These are phyloP conservation scores for Thalassiosira exigua DNA, from an alignment of 352 stramenopile genomes.

Conservation along the genomic window DNA sequence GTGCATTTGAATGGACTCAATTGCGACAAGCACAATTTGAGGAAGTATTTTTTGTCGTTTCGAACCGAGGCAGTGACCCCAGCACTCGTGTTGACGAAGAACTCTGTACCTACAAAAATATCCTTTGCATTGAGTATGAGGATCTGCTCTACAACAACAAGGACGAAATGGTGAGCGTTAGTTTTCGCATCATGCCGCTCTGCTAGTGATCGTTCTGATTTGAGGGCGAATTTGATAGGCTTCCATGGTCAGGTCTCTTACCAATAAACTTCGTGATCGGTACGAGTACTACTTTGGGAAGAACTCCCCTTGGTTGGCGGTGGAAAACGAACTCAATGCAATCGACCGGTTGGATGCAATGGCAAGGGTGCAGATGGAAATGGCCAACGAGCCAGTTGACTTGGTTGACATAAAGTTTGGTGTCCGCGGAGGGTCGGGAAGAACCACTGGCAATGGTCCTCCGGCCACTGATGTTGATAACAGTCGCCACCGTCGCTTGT, in stretches of 20 bases:
- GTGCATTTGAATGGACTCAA: slow-evolving; percentile 4
- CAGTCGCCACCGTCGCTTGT: slow-evolving; percentile 32
- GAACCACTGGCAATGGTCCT: neutral
- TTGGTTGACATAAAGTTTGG: slow-evolving; percentile 42
- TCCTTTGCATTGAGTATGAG: slow-evolving; percentile 50
- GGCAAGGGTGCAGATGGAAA: neutral
- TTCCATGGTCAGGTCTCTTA: slow-evolving; percentile 22
- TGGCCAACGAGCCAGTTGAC: slow-evolving; percentile 19
- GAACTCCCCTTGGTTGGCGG: slow-evolving; percentile 24
- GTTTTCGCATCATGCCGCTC: too few species aligned
- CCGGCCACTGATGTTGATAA: neutral
- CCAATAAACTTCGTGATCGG: slow-evolving; percentile 26
- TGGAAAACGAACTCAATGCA: slow-evolving; percentile 28
- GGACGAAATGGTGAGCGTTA: slow-evolving; percentile 34
- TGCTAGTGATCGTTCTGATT: too few species aligned
- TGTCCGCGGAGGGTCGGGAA: slow-evolving; percentile 9
- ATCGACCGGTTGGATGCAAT: slow-evolving; percentile 36
- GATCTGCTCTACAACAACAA: slow-evolving; percentile 47
- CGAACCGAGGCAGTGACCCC: slow-evolving; percentile 11
- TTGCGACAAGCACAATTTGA: slow-evolving; percentile 33
- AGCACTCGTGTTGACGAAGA: slow-evolving; percentile 3
- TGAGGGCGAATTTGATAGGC: too few species aligned
- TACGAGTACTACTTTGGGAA: slow-evolving; percentile 45
- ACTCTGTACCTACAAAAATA: slow-evolving; percentile 52
- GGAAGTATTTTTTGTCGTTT: slow-evolving; percentile 58